A percentile compares a stretch with the other conserved stretches of the same genome.
Conservation (phyloP, 805 yeast genomes). For the Suhomyces sp. region DNA sequence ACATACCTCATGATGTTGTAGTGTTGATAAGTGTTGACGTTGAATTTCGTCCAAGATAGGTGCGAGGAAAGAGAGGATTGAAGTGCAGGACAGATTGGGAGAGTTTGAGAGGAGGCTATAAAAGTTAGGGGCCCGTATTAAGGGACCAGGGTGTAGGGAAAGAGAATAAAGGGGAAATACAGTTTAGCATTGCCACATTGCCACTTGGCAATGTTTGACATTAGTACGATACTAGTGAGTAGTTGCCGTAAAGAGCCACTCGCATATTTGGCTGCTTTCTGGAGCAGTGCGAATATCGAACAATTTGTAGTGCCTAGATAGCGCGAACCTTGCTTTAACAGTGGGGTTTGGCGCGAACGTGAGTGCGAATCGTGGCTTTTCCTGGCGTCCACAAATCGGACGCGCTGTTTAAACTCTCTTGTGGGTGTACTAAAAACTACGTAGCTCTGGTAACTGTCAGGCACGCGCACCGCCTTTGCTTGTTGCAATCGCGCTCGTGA, state of each 20-base stretch:
- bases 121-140: too few relatives aligned
- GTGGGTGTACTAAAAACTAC: too few relatives aligned
- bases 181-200: too few relatives aligned
- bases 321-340: background rate
- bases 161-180: background rate
- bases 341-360: background rate
- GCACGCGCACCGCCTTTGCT: too few relatives aligned
- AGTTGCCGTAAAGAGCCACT: background rate
- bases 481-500: too few relatives aligned
- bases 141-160: background rate
- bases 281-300: background rate
- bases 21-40: background rate
- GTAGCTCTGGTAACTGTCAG: too few relatives aligned
- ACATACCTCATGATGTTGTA: background rate
- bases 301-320: background rate
- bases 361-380: background rate
- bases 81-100: background rate
- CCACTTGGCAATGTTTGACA: background rate
- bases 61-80: background rate
- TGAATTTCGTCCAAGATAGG: background rate
- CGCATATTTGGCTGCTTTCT: background rate
- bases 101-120: background rate
- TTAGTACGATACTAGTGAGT: background rate
- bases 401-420: too few relatives aligned
- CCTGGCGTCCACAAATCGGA: background rate